Evolutionary conservation across 2,329 filamentous ascomycete genomes (phyloP).

Genomic region (Pseudogymnoascus sp.): DNA sequence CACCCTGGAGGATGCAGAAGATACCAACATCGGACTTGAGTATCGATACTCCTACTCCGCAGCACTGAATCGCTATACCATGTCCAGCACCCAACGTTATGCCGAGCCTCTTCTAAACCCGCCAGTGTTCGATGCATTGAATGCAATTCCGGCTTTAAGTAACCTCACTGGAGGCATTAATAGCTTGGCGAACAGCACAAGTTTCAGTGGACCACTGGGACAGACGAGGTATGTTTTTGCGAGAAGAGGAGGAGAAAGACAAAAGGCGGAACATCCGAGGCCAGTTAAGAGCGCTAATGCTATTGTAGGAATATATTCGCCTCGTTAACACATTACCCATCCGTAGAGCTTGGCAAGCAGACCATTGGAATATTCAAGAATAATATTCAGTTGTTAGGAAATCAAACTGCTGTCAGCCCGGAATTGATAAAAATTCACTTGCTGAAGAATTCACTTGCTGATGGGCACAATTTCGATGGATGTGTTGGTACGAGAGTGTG

Average conservation of each 20-base stretch:
- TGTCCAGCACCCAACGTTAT: conserved; percentile 19
- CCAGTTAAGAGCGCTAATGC: not conserved
- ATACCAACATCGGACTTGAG: conserved; percentile 18
- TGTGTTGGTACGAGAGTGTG: too few species aligned
- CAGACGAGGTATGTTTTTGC: not conserved
- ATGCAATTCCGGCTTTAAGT: not conserved
- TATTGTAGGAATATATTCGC: not conserved
- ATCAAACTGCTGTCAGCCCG: conserved; percentile 13
- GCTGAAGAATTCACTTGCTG: too few species aligned
- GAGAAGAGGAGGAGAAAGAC: not conserved
- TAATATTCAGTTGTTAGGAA: conserved; percentile 10
- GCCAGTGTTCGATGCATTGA: not conserved
- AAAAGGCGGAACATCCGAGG: not conserved
- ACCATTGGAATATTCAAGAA: not conserved
- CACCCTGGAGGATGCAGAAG: conserved; percentile 13
- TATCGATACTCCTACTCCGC: conserved; percentile 17
- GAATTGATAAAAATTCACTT: conserved; percentile 9
- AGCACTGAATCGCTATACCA: conserved; percentile 11
- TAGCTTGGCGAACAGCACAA: not conserved
- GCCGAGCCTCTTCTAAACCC: conserved; percentile 11
- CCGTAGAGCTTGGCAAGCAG: not conserved
- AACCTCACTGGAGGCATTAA: not conserved
- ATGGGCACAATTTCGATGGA: too few species aligned
- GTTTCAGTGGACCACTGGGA: not conserved
- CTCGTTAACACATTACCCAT: not conserved